phyloP scores from a whole-genome alignment of 441 rosid genomes.

The Brassica hybrid region DNA sequence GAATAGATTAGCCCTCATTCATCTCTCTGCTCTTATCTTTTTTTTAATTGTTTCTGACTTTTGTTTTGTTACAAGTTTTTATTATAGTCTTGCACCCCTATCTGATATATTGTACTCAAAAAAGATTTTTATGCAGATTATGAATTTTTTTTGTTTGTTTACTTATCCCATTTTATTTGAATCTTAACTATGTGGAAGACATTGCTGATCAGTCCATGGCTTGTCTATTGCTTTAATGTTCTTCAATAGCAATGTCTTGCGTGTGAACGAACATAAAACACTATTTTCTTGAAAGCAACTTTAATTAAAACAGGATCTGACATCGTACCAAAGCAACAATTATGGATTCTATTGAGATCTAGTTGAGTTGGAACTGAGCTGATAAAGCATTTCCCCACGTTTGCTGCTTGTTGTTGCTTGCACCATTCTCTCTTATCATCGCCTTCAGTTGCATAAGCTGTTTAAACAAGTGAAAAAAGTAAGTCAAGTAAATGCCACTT shows the following conservation, averaged over 20 bases:
- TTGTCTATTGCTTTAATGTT: too few relatives aligned
- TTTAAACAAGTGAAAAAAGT: slow-evolving; percentile 12
- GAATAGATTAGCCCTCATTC: slow-evolving; percentile 36
- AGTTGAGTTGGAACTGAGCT: background rate
- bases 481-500: background rate
- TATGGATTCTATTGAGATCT: too few relatives aligned
- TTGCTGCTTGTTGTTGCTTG: slow-evolving; percentile 21
- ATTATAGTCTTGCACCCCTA: slow-evolving; percentile 21
- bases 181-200: too few relatives aligned
- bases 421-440: slow-evolving; percentile 18
- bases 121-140: slow-evolving; percentile 2
- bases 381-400: slow-evolving; percentile 1
- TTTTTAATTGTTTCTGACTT: slow-evolving; percentile 15
- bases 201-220: too few relatives aligned
- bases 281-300: background rate
- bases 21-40: slow-evolving; percentile 16
- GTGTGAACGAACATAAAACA: too few relatives aligned
- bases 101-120: slow-evolving; percentile 28
- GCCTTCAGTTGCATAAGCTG: slow-evolving; percentile 37
- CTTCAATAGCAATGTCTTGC: background rate
- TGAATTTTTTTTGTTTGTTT: slow-evolving; percentile 17
- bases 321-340: too few relatives aligned
- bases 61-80: background rate
- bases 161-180: background rate
- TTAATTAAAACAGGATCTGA: too few relatives aligned